Base-by-base conservation (phyloP, 495 filamentous ascomycete species). In the Penicillium dipodomyicola region DNA sequence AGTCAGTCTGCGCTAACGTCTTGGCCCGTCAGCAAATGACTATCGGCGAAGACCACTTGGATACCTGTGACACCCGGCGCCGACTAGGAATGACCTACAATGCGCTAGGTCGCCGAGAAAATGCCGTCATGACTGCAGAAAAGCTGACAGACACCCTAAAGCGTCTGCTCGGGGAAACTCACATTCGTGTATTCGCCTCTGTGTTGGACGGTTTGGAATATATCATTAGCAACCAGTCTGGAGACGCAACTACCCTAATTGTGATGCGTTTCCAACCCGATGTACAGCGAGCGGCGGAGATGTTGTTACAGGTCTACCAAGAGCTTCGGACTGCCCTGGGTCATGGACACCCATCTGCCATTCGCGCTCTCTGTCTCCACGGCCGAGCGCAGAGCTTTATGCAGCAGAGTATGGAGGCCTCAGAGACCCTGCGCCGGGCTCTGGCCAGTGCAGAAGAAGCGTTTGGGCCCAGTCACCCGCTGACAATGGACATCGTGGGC, bases 21-120 rank as follows among this genome's bases (percentile, higher is more conserved):
- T 59, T 75, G 3, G 72, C 72, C 2, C 67, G 70, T 12, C 72
- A 75, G 22, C 72, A 75, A 30, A 75, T 75, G 61, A 69, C 57
- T 10, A 67, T 75, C 15, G 72, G 72, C 12, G 72, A 75, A 40
- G 65, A 72, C 14, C 69, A 72, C 40, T 30, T 73, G 3, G 69
- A 75, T 43, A 75, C 70, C 9, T 53, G 72, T 20, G 62, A 65
- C 0, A 75, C 72, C 0, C 69, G 72, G 8, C 66, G 69, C 37
- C 72, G 72, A 5, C 46, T 75, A 4, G 68, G 60, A 1, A 23
- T 61, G 41, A 64, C 70, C 0, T 71, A 73, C 35, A 63, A 59
- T 23, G 35, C 45, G 0, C 56, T 73, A 2, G 48, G 52, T 15
- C 67, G 67, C 19, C 66, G 63, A 4, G 46, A 61, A 20, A 67